Percentiles rank a stretch among this genome's conserved stretches.
Evolutionary conservation across 345 rosid species (phyloP).

Genomic region (Noccaea bulbosa): DNA sequence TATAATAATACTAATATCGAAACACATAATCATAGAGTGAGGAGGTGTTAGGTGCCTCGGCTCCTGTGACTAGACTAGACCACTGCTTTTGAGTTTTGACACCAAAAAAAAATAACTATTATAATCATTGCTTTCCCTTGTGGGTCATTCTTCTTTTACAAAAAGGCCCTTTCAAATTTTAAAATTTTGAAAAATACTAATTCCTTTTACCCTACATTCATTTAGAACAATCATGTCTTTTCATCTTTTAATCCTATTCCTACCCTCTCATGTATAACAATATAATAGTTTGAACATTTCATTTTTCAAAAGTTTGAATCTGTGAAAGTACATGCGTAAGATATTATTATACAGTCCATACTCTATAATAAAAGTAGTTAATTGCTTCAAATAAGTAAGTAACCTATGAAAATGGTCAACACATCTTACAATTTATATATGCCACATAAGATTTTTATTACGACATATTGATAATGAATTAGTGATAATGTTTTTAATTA

Average conservation of each 20-base stretch:
- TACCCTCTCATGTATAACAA: slow-evolving; percentile 21
- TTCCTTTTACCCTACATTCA: slow-evolving; percentile 25
- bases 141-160: slow-evolving; percentile 44
- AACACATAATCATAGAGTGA: slow-evolving; percentile 35
- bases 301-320: slow-evolving; percentile 1
- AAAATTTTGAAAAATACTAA: slow-evolving; percentile 24
- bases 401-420: slow-evolving; percentile 31
- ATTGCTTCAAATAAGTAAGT: background rate
- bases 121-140: slow-evolving; percentile 34
- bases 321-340: slow-evolving; percentile 10
- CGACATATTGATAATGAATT: slow-evolving; percentile 6
- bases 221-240: slow-evolving; percentile 43
- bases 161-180: slow-evolving; percentile 38
- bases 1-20: background rate
- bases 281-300: slow-evolving; percentile 6
- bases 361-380: slow-evolving; percentile 5
- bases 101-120: slow-evolving; percentile 26
- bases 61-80: slow-evolving; percentile 41
- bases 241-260: slow-evolving; percentile 40
- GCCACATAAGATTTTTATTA: background rate
- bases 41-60: slow-evolving; percentile 45
- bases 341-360: slow-evolving; percentile 6
- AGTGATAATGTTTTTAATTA: background rate
- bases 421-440: slow-evolving; percentile 9
- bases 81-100: slow-evolving; percentile 36